These are phyloP conservation scores for Drosera capensis DNA, from an alignment of 148 eudicot genomes.

Conservation along the genomic window DNA sequence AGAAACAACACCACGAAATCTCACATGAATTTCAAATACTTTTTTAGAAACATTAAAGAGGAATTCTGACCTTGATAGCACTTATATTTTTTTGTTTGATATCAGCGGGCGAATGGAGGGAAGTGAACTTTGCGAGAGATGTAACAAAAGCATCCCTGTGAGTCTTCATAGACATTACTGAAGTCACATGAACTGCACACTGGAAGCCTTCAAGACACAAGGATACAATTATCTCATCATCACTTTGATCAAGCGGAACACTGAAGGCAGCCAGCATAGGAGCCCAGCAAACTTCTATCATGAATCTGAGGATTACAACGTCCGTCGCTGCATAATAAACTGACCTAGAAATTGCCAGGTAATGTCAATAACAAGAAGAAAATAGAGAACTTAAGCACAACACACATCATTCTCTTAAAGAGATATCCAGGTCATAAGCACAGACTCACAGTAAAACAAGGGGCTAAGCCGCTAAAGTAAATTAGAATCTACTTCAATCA, in stretches of 20 bases:
- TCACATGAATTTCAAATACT: neutral
- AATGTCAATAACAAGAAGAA: constrained; percentile 9
- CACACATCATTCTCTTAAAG: neutral
- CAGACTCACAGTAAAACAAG: too few relatives aligned
- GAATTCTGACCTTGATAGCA: constrained; percentile 76
- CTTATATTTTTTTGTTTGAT: constrained; percentile 87
- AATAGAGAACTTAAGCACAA: neutral
- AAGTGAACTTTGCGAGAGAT: constrained; percentile 76
- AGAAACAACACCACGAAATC: too few relatives aligned
- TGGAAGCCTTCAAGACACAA: constrained; percentile 90
- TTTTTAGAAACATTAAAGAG: constrained; percentile 1
- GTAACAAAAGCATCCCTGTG: constrained; percentile 92
- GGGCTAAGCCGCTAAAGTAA: too few relatives aligned
- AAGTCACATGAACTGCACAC: constrained; percentile 85
- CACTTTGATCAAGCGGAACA: constrained; percentile 98
- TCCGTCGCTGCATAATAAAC: constrained; percentile 97
- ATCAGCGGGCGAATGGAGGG: constrained; percentile 86
- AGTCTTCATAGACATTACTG: constrained; percentile 98
- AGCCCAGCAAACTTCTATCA: constrained; percentile 99
- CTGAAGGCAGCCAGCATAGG: constrained; percentile 99
- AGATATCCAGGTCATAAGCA: neutral
- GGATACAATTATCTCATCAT: constrained; percentile 62
- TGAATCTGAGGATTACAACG: constrained; percentile 87
- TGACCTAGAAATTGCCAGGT: constrained; percentile 63
- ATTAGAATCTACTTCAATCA: too few relatives aligned